Percentiles rank a stretch among this genome's conserved stretches.
Evolutionary conservation across 1,284 basidiomycete species (phyloP).

Genomic region (Serendipita sp.): DNA sequence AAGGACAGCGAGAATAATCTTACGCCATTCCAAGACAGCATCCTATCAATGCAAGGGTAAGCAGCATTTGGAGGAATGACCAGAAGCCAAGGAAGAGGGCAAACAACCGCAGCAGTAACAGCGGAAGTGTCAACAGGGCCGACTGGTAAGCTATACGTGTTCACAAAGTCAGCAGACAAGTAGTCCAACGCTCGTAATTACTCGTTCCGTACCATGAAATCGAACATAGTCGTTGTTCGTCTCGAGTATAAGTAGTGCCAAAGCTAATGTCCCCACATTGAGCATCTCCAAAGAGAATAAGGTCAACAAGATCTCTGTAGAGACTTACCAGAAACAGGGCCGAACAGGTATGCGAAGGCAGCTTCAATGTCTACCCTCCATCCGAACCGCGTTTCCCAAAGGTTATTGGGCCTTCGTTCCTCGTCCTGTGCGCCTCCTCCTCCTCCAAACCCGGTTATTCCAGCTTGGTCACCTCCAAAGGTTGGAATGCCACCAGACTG

Average conservation of each 20-base stretch:
- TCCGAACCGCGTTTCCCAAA: conserved; percentile 60
- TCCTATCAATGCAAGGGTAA: conserved; percentile 31
- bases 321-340: conserved; percentile 56
- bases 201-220: conserved; percentile 49
- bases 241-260: conserved; percentile 56
- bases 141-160: conserved; percentile 56
- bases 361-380: conserved; percentile 59
- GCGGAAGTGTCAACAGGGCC: conserved; percentile 52
- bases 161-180: background rate
- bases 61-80: conserved; percentile 31
- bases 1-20: conserved; percentile 18
- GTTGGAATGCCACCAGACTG: conserved; percentile 56
- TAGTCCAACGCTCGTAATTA: background rate
- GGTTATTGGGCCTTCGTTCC: conserved; percentile 37
- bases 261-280: conserved; percentile 29
- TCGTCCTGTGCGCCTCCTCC: conserved; percentile 23
- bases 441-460: conserved; percentile 21
- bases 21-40: conserved; percentile 42
- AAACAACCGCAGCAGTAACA: conserved; percentile 47
- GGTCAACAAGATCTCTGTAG: background rate
- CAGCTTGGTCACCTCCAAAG: conserved; percentile 34
- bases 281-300: background rate
- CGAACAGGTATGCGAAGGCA: conserved; percentile 53
- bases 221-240: conserved; percentile 69
- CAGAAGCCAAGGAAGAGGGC: conserved; percentile 37